Evolutionary conservation across 208 protist species (phyloP).

Genomic region (Herpetomonas muscarum): DNA sequence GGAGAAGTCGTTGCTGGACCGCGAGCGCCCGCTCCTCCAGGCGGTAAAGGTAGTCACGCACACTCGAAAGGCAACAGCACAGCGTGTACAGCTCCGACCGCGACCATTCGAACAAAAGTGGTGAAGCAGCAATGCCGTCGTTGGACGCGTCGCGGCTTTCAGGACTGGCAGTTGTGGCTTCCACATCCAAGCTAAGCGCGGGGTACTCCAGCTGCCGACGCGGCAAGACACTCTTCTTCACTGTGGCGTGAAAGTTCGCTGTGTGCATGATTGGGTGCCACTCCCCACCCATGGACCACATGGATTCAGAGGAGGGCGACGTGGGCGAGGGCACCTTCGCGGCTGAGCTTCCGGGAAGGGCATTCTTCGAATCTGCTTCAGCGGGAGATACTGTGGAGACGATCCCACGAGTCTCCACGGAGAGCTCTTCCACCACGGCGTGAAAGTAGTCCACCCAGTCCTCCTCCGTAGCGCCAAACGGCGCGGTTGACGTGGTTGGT

Average conservation of each 20-base stretch:
- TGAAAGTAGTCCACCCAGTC: slow-evolving; percentile 39
- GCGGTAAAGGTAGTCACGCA: slow-evolving; percentile 27
- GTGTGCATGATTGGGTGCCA: slow-evolving; percentile 15
- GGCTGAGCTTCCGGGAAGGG: too few species aligned
- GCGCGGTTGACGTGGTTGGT: not conserved
- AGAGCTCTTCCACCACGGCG: slow-evolving; percentile 8
- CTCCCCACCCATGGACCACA: too few species aligned
- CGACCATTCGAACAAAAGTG: slow-evolving; percentile 16
- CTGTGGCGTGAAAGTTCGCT: not conserved
- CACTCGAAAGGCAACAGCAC: slow-evolving; percentile 22
- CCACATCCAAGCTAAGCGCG: not conserved
- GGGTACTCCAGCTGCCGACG: slow-evolving; percentile 13
- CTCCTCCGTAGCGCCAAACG: slow-evolving; percentile 18
- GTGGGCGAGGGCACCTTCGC: too few species aligned
- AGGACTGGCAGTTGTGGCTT: too few species aligned
- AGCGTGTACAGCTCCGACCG: slow-evolving; percentile 31
- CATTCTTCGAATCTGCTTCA: too few species aligned
- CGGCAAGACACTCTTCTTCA: slow-evolving; percentile 24
- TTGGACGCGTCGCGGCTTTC: not conserved
- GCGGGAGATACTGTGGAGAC: too few species aligned
- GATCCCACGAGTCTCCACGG: too few species aligned
- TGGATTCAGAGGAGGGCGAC: too few species aligned
- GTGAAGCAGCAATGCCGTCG: not conserved
- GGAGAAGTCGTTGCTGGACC: slow-evolving; percentile 1
- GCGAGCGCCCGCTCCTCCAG: slow-evolving; percentile 4